Evolutionary conservation across 768 basidiomycete genomes (phyloP), one percentile per base, ranked within the genome.

Genomic region (Leucogyrophana mollusca): DNA sequence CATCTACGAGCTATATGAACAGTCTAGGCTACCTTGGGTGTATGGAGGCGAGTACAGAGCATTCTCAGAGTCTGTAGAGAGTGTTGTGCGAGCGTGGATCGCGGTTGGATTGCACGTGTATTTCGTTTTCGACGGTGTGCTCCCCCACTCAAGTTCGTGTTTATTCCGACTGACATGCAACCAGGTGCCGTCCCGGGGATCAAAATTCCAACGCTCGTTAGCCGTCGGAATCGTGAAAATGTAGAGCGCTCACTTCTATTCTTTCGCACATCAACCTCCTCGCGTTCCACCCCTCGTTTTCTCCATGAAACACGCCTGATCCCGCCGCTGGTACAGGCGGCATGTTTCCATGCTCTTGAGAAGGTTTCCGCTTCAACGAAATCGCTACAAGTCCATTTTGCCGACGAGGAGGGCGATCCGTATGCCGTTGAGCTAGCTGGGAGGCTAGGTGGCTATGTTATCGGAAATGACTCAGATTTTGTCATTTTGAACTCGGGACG

Each of bases 361-460:
- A 51, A 51, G 9, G 46, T 83, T 9, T 58, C 66, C 42, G 53
- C 64, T n/a, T 49, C 53, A 11, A 66, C 61, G 2, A 53, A 68
- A 16, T 54, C 55, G 4, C 58, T 89, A 16, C 68, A 81, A 33
- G 54, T 90, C 6, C 79, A 85, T 61, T 83, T 84, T 50, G 88
- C 89, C 5, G 88, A 91, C 54, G 83, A 83, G 63, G 90, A 92
- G 62, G 87, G 80, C 9, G 90, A 91, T 61, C 86, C 87, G 3
- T 90, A 80, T 55, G 82, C 85, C n/a, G 89, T 92, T 5, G 89
- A 89, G 54, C 73, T 93, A 7, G 90, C 90, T 9, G 89, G 81
- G 11, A 74, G 78, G 39, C 64, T 90, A 9, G 73, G 77, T 8
- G 90, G 79, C 25, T 92, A 85, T 53, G 87, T 93, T 37, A 73